Conservation (phyloP, 768 basidiomycete species). For the Astraeus odoratus region DNA sequence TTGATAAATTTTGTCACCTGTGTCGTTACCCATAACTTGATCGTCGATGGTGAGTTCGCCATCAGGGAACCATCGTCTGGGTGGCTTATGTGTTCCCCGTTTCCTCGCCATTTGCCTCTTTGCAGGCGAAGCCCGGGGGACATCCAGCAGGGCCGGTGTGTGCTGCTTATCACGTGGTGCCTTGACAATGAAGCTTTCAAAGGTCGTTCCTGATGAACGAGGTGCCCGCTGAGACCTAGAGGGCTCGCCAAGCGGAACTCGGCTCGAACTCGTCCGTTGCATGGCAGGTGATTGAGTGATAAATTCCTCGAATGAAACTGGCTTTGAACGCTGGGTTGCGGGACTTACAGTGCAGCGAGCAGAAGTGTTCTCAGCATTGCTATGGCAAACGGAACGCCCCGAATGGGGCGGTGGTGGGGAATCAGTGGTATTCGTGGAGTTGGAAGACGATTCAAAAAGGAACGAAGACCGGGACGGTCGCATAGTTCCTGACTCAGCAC, state of each 20-base stretch:
- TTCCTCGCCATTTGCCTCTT: background rate
- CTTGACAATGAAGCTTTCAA: slow-evolving; percentile 16
- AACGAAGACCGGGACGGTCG: background rate
- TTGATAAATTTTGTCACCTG: too few relatives aligned
- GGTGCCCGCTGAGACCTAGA: background rate
- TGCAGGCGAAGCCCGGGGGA: background rate
- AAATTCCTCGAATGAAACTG: background rate
- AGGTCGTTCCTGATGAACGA: slow-evolving; percentile 3
- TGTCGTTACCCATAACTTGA: too few relatives aligned
- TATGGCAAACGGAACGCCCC: too few relatives aligned
- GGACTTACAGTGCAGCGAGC: background rate
- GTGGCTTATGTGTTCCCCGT: background rate
- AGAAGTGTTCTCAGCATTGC: background rate
- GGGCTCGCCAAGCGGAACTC: background rate
- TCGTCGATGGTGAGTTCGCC: background rate
- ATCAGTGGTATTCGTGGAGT: background rate
- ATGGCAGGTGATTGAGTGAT: background rate
- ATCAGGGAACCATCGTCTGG: background rate
- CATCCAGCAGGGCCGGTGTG: background rate
- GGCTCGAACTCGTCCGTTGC: background rate
- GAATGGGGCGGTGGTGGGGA: too few relatives aligned
- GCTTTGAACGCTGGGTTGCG: background rate
- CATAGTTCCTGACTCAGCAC: background rate
- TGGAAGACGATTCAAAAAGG: background rate
- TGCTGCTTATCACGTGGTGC: background rate